Evolutionary conservation across 768 basidiomycete species (phyloP).

Genomic region (Amanita pallidorosea): DNA sequence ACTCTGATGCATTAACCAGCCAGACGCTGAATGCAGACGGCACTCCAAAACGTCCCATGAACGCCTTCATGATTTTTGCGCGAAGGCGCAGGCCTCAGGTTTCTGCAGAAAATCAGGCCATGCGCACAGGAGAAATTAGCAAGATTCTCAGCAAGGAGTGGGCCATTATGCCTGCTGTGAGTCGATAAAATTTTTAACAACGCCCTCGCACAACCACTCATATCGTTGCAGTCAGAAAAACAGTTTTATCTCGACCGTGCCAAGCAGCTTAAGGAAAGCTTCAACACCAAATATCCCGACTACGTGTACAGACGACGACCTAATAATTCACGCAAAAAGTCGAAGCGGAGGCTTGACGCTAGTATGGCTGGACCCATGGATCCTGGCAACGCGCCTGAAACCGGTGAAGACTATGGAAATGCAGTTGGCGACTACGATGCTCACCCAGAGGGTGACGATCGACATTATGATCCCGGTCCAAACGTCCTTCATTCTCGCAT

Average conservation of each 20-base stretch:
- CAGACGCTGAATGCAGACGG: conserved; percentile 82
- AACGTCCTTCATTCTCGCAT: conserved; percentile 16
- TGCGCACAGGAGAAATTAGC: conserved; percentile 86
- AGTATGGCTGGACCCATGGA: conserved; percentile 1
- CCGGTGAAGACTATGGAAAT: conserved; percentile 15
- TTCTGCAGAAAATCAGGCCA: conserved; percentile 75
- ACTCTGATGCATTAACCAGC: conserved; percentile 45
- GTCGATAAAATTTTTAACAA: conserved; percentile 13
- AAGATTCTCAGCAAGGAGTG: conserved; percentile 84
- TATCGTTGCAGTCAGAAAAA: conserved; percentile 50
- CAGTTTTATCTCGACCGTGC: conserved; percentile 85
- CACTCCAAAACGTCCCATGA: conserved; percentile 86
- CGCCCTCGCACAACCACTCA: conserved; percentile 7
- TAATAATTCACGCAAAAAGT: conserved; percentile 65
- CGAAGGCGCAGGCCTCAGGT: conserved; percentile 75
- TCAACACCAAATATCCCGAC: conserved; percentile 81
- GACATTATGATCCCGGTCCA: conserved; percentile 15
- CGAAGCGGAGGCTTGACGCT: conserved; percentile 26
- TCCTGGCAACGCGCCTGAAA: conserved; percentile 11
- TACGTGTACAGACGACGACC: conserved; percentile 84
- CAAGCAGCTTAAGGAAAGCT: conserved; percentile 74
- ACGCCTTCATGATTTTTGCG: conserved; percentile 92
- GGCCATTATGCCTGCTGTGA: conserved; percentile 68
- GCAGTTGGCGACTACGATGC: conserved; percentile 20
- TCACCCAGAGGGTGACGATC: conserved; percentile 26